Evolutionary conservation across 371 early-diverging fungal genomes (phyloP), one percentile per base, ranked within the genome.

Genomic region (Phascolomyces articulosus): DNA sequence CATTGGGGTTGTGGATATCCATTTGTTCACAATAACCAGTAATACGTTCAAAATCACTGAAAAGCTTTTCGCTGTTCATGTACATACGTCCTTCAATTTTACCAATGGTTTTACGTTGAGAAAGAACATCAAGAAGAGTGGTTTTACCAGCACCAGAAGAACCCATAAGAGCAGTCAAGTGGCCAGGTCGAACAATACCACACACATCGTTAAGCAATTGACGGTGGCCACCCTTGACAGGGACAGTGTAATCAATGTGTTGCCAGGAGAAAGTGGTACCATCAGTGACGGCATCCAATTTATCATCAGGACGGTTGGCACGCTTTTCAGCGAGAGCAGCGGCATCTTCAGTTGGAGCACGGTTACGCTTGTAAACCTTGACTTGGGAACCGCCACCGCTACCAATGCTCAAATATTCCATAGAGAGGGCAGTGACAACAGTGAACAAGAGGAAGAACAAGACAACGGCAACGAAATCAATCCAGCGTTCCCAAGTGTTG

Each of bases 141-240:
- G 95, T 92, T 77, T 97, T 97, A 65, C 97, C 97, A 38, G 93
- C 90, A 69, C 95, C 95, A 31, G 91, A 90, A 13, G 91, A 85
- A 40, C 95, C 95, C 91, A 96, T 90, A 20, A 96, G 74, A 20
- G 95, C 96, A 13, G 88, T 87, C 71, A 93, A 76, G 66, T 89
- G 77, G 23, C 87, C 75, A 55, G 87, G 87, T 51, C 80, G 73
- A 28, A 84, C 84, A 55, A 86, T 84, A 53, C 85, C 82, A 58
- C 73, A 73, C 58, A 90, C 71, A 41, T 83, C 82, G 65, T 80
- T 75, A 48, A 87, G 73, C 29, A 87, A 77, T 69, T 85, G 77
- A 26, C 74, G 75, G 8, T 72, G 63, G 53, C 83, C 85, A 48
- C 83, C 85, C 73, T 86, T 86, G 63, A 82, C 75, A 26, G 86